phyloP scores from a whole-genome alignment of 306 rosid species.

The Ceratonia siliqua region DNA sequence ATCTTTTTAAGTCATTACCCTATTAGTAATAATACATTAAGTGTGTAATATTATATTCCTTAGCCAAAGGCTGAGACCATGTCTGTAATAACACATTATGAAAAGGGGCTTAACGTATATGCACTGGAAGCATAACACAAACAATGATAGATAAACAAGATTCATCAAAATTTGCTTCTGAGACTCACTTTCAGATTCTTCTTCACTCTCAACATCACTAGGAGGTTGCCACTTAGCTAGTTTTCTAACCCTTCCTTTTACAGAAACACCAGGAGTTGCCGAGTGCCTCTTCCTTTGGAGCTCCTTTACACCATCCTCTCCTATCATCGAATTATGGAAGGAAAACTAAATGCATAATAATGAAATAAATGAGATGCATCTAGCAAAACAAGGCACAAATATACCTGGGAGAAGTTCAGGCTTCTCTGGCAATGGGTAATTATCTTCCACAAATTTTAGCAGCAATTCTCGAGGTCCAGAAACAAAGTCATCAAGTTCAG shows the following conservation, averaged over 20 bases:
- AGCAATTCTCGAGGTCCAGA: conserved; percentile 98
- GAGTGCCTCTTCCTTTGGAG: conserved; percentile 97
- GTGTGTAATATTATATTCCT: neutral
- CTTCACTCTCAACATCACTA: conserved; percentile 83
- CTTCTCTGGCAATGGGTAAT: conserved; percentile 96
- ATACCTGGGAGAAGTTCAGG: conserved; percentile 88
- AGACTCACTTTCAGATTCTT: conserved; percentile 86
- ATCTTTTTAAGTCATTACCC: neutral
- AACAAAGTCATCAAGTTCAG: conserved; percentile 96
- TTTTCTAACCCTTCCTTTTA: conserved; percentile 93
- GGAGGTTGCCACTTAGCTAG: conserved; percentile 83
- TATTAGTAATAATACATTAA: neutral
- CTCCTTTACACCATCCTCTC: conserved; percentile 93
- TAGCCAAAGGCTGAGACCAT: neutral
- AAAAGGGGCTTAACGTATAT: neutral
- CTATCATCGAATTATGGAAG: conserved; percentile 43
- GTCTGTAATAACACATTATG: neutral
- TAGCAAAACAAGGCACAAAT: conserved; percentile 19
- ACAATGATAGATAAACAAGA: conserved; percentile 31
- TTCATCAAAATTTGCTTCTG: conserved; percentile 30
- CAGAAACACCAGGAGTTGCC: conserved; percentile 83
- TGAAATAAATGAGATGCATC: conserved; percentile 30
- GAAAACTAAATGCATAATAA: conserved; percentile 22
- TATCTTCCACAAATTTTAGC: conserved; percentile 94
- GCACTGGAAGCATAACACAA: conserved; percentile 17